These are phyloP conservation scores for Argentina anserina DNA, from an alignment of 306 rosid genomes.

Conservation along the genomic window DNA sequence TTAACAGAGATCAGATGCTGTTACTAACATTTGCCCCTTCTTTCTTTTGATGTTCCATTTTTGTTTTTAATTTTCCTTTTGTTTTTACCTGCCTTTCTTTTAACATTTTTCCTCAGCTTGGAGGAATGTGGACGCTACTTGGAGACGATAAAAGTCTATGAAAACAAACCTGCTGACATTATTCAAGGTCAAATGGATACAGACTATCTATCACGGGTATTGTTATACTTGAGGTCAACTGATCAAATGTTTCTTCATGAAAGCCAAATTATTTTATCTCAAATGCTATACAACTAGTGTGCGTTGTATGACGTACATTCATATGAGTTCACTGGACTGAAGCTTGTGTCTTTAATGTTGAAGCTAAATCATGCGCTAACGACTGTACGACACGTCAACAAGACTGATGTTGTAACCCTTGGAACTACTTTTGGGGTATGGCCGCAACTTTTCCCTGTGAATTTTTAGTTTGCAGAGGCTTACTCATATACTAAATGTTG, in stretches of 20 bases:
- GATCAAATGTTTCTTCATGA: neutral
- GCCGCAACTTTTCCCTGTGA: conserved; percentile 9
- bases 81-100: conserved; percentile 11
- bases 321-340: conserved; percentile 19
- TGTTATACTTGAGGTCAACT: neutral
- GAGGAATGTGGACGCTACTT: conserved; percentile 99
- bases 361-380: conserved; percentile 74
- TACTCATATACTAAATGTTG: conserved; percentile 2
- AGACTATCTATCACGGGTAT: conserved; percentile 91
- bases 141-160: conserved; percentile 92
- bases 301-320: conserved; percentile 5
- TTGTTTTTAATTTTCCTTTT: neutral
- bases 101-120: conserved; percentile 45
- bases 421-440: conserved; percentile 92
- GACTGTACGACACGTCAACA: conserved; percentile 83
- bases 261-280: conserved; percentile 4
- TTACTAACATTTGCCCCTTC: conserved; percentile 6
- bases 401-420: conserved; percentile 96
- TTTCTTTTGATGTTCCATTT: neutral
- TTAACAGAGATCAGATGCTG: neutral
- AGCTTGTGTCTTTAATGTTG: conserved; percentile 26
- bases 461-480: neutral
- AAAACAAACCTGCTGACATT: conserved; percentile 93
- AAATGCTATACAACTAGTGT: conserved; percentile 5
- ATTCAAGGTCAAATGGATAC: conserved; percentile 98